Evolutionary conservation across 2,329 filamentous ascomycete species (phyloP).

Genomic region (Phaeosphaeria sp.): DNA sequence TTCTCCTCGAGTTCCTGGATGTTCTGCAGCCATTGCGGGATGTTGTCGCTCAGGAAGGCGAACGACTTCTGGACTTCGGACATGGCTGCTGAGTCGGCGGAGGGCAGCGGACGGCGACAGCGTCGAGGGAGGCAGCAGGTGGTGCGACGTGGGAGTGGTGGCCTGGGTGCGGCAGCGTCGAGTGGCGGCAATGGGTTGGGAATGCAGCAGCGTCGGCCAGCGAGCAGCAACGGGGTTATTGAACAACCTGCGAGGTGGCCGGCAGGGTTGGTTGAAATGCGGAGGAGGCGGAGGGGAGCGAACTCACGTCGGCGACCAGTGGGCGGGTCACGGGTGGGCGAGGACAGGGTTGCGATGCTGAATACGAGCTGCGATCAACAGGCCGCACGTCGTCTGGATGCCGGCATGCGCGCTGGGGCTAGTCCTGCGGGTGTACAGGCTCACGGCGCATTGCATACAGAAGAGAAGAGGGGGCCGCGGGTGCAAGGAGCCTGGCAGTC

Average conservation of each 20-base stretch:
- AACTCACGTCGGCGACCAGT: constrained; percentile 11
- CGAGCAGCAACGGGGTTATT: constrained; percentile 18
- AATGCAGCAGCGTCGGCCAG: constrained; percentile 14
- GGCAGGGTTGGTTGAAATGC: neutral
- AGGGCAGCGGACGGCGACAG: constrained; percentile 1
- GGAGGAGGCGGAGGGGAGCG: constrained; percentile 11
- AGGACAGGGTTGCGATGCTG: constrained; percentile 10
- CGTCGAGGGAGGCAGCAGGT: neutral
- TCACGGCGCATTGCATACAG: constrained; percentile 32
- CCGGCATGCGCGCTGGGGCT: constrained; percentile 31
- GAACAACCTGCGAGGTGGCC: neutral
- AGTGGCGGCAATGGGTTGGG: neutral
- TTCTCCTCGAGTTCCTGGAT: constrained; percentile 41
- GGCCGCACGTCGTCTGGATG: constrained; percentile 25
- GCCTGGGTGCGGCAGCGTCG: neutral
- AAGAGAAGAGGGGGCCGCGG: neutral
- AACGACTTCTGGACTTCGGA: constrained; percentile 48
- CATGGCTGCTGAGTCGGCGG: constrained; percentile 35
- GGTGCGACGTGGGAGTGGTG: constrained; percentile 3
- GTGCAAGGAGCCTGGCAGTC: neutral
- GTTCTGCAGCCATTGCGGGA: constrained; percentile 47
- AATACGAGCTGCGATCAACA: constrained; percentile 34
- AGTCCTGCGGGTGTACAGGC: constrained; percentile 25
- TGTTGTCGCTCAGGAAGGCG: constrained; percentile 45
- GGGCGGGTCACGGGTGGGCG: constrained; percentile 33